phyloP scores from a whole-genome alignment of 1,284 basidiomycete species.

The Phenoliferia sp. region DNA sequence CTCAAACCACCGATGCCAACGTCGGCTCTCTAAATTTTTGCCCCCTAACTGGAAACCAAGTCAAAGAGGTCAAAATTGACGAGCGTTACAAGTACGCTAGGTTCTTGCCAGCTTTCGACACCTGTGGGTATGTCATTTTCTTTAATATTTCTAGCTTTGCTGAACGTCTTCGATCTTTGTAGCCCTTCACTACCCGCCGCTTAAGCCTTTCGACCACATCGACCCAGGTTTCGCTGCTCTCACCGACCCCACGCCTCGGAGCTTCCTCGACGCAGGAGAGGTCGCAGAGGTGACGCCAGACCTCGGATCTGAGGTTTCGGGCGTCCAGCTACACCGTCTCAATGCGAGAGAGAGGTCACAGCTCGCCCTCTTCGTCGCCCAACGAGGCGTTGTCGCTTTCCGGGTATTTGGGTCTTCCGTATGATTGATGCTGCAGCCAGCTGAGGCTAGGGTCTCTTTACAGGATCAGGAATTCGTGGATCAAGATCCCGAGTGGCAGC shows the following conservation, averaged over 20 bases:
- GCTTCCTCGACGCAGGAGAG: conserved; percentile 19
- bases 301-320: conserved; percentile 73
- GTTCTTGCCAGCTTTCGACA: conserved; percentile 61
- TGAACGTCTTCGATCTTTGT: background rate
- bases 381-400: conserved; percentile 69
- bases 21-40: too few species aligned
- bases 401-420: background rate
- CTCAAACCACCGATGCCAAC: too few species aligned
- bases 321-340: conserved; percentile 63
- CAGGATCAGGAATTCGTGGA: conserved; percentile 70
- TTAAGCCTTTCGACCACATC: conserved; percentile 65
- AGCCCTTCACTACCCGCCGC: conserved; percentile 57
- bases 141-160: background rate
- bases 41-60: too few species aligned
- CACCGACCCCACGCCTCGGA: conserved; percentile 25
- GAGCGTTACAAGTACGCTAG: conserved; percentile 56
- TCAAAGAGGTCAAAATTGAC: background rate
- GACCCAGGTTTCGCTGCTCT: conserved; percentile 67
- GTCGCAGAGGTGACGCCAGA: conserved; percentile 60
- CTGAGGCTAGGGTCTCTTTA: too few species aligned
- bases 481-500: conserved; percentile 58
- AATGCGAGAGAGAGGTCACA: conserved; percentile 62
- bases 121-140: background rate
- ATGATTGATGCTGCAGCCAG: background rate
- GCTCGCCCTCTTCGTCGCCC: conserved; percentile 73